phyloP scores from a whole-genome alignment of 768 basidiomycete species.

The Kwoniella pini region DNA sequence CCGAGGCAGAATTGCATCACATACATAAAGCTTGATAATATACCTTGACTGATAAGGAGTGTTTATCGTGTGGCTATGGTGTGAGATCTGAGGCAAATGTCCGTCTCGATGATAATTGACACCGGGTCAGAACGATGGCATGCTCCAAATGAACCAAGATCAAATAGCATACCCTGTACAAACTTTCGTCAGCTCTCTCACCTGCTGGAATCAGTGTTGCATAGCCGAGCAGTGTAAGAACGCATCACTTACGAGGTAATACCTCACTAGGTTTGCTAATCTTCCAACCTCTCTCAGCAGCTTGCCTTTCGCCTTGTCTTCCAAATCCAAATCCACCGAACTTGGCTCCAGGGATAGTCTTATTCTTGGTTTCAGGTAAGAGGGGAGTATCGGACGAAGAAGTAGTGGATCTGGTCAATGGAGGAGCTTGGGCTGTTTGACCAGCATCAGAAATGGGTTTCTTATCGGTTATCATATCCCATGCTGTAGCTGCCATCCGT shows the following conservation, averaged over 20 bases:
- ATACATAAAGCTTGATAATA: too few relatives aligned
- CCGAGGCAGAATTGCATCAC: too few relatives aligned
- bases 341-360: constrained; percentile 31
- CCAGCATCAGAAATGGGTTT: constrained; percentile 4
- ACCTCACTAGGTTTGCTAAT: constrained; percentile 47
- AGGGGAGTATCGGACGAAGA: constrained; percentile 30
- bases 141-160: too few relatives aligned
- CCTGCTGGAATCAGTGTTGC: too few relatives aligned
- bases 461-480: constrained; percentile 47
- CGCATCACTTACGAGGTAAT: constrained; percentile 51
- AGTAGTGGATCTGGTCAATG: constrained; percentile 7
- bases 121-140: too few relatives aligned
- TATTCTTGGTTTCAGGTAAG: constrained; percentile 20
- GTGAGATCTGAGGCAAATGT: too few relatives aligned
- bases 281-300: constrained; percentile 62
- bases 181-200: too few relatives aligned
- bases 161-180: too few relatives aligned
- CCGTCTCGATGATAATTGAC: too few relatives aligned
- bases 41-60: too few relatives aligned
- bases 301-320: constrained; percentile 72
- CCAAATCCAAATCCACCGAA: constrained; percentile 71
- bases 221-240: too few relatives aligned
- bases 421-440: neutral
- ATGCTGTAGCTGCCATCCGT: constrained; percentile 46
- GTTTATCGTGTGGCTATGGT: too few relatives aligned